A percentile compares a stretch with the other conserved stretches of the same genome.
Evolutionary conservation across 495 filamentous ascomycete species (phyloP).

Genomic region (Penicillium dipodomyicola): DNA sequence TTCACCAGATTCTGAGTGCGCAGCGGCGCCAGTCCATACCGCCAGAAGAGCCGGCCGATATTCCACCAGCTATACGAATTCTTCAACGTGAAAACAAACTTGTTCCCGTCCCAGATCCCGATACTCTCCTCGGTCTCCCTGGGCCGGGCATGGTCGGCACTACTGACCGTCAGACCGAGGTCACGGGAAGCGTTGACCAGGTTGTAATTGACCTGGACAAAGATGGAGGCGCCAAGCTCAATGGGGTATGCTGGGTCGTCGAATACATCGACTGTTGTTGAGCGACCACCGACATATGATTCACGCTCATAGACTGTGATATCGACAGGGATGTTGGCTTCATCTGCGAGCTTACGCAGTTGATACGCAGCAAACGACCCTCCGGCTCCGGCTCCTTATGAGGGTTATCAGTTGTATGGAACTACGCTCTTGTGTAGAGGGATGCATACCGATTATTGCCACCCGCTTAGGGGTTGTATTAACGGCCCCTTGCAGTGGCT

Average conservation of each 20-base stretch:
- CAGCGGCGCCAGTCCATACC: conserved; percentile 78
- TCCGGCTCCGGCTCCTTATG: conserved; percentile 85
- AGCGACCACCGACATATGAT: conserved; percentile 78
- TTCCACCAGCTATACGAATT: conserved; percentile 73
- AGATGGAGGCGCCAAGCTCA: conserved; percentile 90
- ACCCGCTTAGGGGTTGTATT: conserved; percentile 36
- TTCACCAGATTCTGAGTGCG: conserved; percentile 72
- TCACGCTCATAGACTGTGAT: conserved; percentile 88
- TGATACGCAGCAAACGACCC: conserved; percentile 87
- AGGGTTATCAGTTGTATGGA: conserved; percentile 1
- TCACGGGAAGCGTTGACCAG: conserved; percentile 70
- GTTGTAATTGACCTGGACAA: conserved; percentile 82
- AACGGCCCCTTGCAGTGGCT: conserved; percentile 21
- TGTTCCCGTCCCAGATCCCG: conserved; percentile 81
- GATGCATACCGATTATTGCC: conserved; percentile 46
- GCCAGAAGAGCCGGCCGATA: conserved; percentile 73
- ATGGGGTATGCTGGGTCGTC: conserved; percentile 66
- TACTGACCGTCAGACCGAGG: conserved; percentile 59
- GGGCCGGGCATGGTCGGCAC: conserved; percentile 32
- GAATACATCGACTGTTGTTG: conserved; percentile 82
- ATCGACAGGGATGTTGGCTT: conserved; percentile 55
- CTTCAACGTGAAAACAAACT: conserved; percentile 67
- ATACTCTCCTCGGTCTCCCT: conserved; percentile 49
- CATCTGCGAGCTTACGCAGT: conserved; percentile 63
- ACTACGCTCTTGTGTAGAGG: neutral